Evolutionary conservation across 2,329 filamentous ascomycete genomes (phyloP).

Genomic region (Bipolaris bicolor): DNA sequence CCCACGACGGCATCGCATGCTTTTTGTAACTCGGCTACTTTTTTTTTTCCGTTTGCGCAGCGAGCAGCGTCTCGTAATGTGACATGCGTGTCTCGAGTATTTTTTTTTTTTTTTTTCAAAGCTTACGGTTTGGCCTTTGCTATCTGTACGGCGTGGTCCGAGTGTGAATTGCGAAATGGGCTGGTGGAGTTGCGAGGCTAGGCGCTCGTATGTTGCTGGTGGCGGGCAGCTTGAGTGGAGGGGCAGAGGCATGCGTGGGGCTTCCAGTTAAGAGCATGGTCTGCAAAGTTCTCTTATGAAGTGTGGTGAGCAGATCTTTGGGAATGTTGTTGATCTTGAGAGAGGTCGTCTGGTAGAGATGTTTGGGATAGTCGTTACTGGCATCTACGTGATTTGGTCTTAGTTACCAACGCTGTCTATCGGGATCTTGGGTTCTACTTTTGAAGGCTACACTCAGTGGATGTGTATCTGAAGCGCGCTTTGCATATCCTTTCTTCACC

Average conservation of each 20-base stretch:
- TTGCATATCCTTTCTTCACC: slow-evolving; percentile 12
- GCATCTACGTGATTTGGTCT: slow-evolving; percentile 28
- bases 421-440: slow-evolving; percentile 19
- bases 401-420: slow-evolving; percentile 2
- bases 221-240: slow-evolving; percentile 25
- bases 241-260: not conserved
- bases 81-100: slow-evolving; percentile 29
- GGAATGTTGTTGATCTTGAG: slow-evolving; percentile 32
- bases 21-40: slow-evolving; percentile 27
- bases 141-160: slow-evolving; percentile 11
- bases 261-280: slow-evolving; percentile 11
- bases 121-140: slow-evolving; percentile 15
- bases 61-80: slow-evolving; percentile 29
- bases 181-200: slow-evolving; percentile 24
- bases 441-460: slow-evolving; percentile 38
- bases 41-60: slow-evolving; percentile 24
- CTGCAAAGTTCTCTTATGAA: slow-evolving; percentile 24
- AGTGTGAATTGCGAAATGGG: slow-evolving; percentile 29
- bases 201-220: slow-evolving; percentile 26
- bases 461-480: slow-evolving; percentile 22
- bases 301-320: slow-evolving; percentile 14
- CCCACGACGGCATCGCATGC: slow-evolving; percentile 37
- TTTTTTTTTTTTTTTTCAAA: too few relatives aligned
- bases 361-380: slow-evolving; percentile 33
- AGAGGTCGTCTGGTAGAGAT: slow-evolving; percentile 28